Base-by-base conservation (phyloP, 768 basidiomycete genomes). In the Podaxis rugospora region DNA sequence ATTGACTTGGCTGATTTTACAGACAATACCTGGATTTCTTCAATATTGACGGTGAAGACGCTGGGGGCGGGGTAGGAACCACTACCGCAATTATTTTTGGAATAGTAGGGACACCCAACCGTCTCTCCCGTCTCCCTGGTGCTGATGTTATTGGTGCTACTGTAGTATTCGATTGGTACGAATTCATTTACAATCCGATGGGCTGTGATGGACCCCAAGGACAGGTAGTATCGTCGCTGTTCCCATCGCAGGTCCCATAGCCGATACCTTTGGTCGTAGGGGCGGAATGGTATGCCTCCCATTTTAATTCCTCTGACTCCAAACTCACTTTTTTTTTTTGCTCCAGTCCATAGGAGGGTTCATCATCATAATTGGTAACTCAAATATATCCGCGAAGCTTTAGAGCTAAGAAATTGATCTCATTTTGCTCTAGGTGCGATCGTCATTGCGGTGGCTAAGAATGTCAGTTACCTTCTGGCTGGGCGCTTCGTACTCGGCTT, bases 401-500 rank as follows among this genome's bases (percentile, higher is more conserved):
- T 23, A 13, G 18, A 4, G 5, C 9, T n/a, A 23, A 10, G 5
- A 7, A 6, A n/a, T 42, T 51, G 16, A 61, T 5, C 16, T 4
- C 32, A 51, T 50, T 46, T 27, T 53, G 28, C 56, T 11, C 35
- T 27, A 7, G 83, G 83, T 32, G 76, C 80, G 42, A 68, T 81
- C 51, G 75, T 81, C 40, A 73, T 82, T 36, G 78, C 80, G 3
- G 72, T 78, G 5, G 74, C 83, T 3, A 77, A 76, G 62, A 69
- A 72, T 55, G 70, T 75, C 23, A 59, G 71, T 4, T 83, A 84
- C 63, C 79, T 86, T 55, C 73, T 84, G 39, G 81, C 71, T 18
- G 84, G 83, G 47, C 71, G 82, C 25, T 81, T 82, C 64, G 71
- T 83, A 44, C 74, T 85, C 39, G 83, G 84, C 28, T 80, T 83